phyloP scores from a whole-genome alignment of 345 rosid genomes.

The Linum usitatissimum region DNA sequence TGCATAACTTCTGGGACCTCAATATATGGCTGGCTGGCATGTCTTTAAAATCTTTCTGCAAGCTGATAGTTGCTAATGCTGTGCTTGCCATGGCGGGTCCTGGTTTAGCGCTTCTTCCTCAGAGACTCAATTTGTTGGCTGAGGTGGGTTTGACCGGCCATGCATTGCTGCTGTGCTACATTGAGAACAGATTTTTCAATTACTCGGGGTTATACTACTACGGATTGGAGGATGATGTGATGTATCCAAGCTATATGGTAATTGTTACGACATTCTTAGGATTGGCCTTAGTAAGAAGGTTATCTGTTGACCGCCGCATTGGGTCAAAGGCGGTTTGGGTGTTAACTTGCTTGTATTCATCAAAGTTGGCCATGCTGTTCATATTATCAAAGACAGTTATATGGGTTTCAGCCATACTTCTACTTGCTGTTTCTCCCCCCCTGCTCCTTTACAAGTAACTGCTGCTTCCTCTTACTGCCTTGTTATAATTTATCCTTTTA shows the following conservation, averaged over 20 bases:
- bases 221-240: slow-evolving; percentile 89
- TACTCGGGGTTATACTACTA: slow-evolving; percentile 80
- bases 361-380: slow-evolving; percentile 90
- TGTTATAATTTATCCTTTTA: background rate
- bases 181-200: slow-evolving; percentile 82
- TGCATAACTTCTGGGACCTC: slow-evolving; percentile 96
- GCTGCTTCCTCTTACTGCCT: background rate
- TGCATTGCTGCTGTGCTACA: slow-evolving; percentile 63
- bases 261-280: slow-evolving; percentile 75
- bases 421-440: slow-evolving; percentile 85
- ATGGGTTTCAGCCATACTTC: slow-evolving; percentile 75
- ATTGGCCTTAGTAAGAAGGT: slow-evolving; percentile 73
- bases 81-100: slow-evolving; percentile 82
- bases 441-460: slow-evolving; percentile 83
- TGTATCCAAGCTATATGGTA: slow-evolving; percentile 99
- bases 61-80: slow-evolving; percentile 69
- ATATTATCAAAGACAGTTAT: slow-evolving; percentile 73
- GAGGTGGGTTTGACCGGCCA: slow-evolving; percentile 77
- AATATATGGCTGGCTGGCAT: slow-evolving; percentile 99
- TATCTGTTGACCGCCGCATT: slow-evolving; percentile 60
- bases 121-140: slow-evolving; percentile 58
- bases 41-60: slow-evolving; percentile 87
- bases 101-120: slow-evolving; percentile 87
- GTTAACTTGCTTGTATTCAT: slow-evolving; percentile 75
- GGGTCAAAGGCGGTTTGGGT: slow-evolving; percentile 85